A percentile compares a stretch with the other conserved stretches of the same genome.
These are phyloP conservation scores for Lomentospora prolificans DNA, from an alignment of 2,329 filamentous ascomycete genomes.

Conservation along the genomic window DNA sequence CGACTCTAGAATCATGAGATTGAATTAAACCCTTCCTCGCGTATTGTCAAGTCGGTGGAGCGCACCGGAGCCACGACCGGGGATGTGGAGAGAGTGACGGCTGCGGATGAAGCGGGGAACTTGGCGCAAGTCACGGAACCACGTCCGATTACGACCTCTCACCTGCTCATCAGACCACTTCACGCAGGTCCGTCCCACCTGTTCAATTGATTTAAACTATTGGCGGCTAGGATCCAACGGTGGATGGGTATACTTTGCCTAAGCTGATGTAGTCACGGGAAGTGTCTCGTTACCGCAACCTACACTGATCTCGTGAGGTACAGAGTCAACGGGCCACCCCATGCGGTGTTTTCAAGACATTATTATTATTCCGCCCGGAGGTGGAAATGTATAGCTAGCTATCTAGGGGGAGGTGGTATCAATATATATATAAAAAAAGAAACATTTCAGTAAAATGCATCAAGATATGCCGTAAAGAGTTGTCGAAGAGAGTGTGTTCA, in stretches of 20 bases:
- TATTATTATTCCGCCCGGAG: not conserved
- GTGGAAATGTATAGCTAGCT: not conserved
- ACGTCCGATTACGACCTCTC: too few relatives aligned
- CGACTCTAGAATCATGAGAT: too few relatives aligned
- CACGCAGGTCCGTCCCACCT: not conserved
- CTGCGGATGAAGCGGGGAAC: not conserved
- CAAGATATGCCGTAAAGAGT: not conserved
- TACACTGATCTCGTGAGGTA: not conserved
- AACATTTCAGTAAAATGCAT: not conserved
- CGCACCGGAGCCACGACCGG: too few relatives aligned
- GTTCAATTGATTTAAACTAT: not conserved
- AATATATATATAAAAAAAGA: not conserved
- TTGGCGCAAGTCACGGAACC: too few relatives aligned
- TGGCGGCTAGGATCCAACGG: not conserved
- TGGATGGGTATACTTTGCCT: not conserved
- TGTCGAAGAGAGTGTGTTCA: too few relatives aligned
- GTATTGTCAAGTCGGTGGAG: too few relatives aligned
- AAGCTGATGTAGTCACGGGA: not conserved
- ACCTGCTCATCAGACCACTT: not conserved
- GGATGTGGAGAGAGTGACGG: too few relatives aligned
- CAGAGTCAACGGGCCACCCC: too few relatives aligned
- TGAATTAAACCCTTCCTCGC: too few relatives aligned
- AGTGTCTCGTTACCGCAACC: too few relatives aligned
- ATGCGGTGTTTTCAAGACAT: not conserved
- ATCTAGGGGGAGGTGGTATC: not conserved